A percentile compares a stretch with the other conserved stretches of the same genome.
Evolutionary conservation across 176 grass and related monocot genomes (phyloP).

Genomic region (Tillandsia fasciculata): DNA sequence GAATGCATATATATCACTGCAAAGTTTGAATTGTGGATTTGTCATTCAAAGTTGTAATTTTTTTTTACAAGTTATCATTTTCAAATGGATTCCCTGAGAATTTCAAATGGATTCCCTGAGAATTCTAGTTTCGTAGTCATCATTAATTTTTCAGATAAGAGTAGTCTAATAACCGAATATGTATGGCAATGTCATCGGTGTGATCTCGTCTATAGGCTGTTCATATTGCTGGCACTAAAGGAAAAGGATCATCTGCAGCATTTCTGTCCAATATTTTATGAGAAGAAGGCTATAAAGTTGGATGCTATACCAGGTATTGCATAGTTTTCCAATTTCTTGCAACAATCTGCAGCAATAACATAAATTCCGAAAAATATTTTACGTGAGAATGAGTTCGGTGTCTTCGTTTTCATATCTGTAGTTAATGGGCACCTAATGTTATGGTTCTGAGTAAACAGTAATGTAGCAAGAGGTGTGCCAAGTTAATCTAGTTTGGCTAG

Average conservation of each 20-base stretch:
- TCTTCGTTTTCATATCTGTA: too few species aligned
- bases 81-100: too few species aligned
- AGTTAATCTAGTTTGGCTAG: too few species aligned
- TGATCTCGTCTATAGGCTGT: slow-evolving; percentile 38
- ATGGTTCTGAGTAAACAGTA: too few species aligned
- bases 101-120: too few species aligned
- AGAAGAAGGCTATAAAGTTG: slow-evolving; percentile 73
- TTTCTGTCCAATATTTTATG: slow-evolving; percentile 79
- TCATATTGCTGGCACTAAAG: slow-evolving; percentile 89
- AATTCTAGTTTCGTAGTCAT: neutral
- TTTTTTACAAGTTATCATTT: neutral
- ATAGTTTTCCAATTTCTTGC: neutral
- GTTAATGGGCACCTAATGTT: too few species aligned
- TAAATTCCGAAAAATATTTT: neutral
- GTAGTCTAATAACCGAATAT: neutral
- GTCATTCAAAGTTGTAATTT: too few species aligned
- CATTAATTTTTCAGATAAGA: neutral
- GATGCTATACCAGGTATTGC: slow-evolving; percentile 73
- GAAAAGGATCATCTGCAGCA: slow-evolving; percentile 79
- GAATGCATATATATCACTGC: too few species aligned
- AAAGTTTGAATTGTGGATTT: too few species aligned
- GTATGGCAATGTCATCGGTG: neutral
- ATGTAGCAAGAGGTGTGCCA: too few species aligned
- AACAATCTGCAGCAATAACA: neutral
- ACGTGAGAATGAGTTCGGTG: too few species aligned